Conservation (phyloP, 768 basidiomycete genomes). For the Leccinellum albellum region DNA sequence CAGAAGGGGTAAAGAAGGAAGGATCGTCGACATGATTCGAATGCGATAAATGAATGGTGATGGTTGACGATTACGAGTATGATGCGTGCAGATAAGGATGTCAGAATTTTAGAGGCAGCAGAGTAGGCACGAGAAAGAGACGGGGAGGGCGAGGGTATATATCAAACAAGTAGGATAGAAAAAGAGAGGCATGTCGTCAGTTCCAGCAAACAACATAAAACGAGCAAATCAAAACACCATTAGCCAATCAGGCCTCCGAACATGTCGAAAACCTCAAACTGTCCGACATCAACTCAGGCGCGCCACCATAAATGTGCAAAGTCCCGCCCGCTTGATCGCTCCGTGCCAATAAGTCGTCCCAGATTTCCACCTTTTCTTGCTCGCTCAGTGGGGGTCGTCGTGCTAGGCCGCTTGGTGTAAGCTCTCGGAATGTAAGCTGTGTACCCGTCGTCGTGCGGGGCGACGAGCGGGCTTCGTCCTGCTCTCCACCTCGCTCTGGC, state of each 20-base stretch:
- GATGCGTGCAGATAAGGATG: neutral
- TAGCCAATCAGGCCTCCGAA: slow-evolving; percentile 15
- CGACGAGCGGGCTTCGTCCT: neutral
- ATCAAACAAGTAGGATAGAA: neutral
- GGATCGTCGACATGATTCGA: neutral
- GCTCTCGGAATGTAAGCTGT: slow-evolving; percentile 47
- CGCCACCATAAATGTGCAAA: slow-evolving; percentile 44
- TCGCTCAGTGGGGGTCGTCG: slow-evolving; percentile 48
- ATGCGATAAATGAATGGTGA: neutral
- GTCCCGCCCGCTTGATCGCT: slow-evolving; percentile 75
- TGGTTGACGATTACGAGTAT: neutral
- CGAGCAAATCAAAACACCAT: neutral
- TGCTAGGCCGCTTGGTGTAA: slow-evolving; percentile 25
- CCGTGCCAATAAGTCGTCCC: slow-evolving; percentile 64
- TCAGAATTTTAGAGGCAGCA: neutral
- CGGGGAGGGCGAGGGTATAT: neutral
- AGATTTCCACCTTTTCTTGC: slow-evolving; percentile 66
- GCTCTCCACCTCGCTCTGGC: slow-evolving; percentile 1
- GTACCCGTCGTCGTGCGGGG: slow-evolving; percentile 19
- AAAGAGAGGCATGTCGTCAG: neutral
- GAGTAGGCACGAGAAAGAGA: neutral
- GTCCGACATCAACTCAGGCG: slow-evolving; percentile 41
- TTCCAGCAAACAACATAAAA: neutral
- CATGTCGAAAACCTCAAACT: slow-evolving; percentile 35
- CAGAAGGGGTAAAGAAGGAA: neutral